phyloP scores from a whole-genome alignment of 1,139 yeast species.

The Waltiozyma sp. region DNA sequence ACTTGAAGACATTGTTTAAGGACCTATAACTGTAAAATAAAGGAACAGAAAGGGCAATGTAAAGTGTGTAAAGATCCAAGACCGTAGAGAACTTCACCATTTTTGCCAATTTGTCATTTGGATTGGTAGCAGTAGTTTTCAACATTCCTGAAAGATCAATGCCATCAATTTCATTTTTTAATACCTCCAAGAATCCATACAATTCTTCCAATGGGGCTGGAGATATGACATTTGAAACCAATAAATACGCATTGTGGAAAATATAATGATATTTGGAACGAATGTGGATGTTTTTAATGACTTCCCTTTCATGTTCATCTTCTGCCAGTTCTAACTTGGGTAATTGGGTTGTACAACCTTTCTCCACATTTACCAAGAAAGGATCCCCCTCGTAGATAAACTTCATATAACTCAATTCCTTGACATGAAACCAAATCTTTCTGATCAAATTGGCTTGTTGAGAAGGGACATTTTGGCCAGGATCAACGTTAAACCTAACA shows the following conservation, averaged over 20 bases:
- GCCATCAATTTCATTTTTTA: not conserved
- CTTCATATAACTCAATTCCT: constrained; percentile 5
- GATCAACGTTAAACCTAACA: constrained; percentile 2
- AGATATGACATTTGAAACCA: constrained; percentile 3
- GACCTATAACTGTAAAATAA: constrained; percentile 3
- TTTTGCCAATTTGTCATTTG: not conserved
- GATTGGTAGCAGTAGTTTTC: not conserved
- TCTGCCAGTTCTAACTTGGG: not conserved
- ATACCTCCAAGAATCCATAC: constrained; percentile 2
- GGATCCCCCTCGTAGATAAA: constrained; percentile 7
- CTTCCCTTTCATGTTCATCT: constrained; percentile 1
- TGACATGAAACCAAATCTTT: constrained; percentile 2
- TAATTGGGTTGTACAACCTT: constrained; percentile 3
- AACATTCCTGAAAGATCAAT: not conserved
- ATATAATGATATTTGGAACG: constrained; percentile 2
- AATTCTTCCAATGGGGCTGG: constrained; percentile 3
- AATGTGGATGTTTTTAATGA: constrained; percentile 1
- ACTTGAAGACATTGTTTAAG: constrained; percentile 1
- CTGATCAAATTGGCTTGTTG: constrained; percentile 1
- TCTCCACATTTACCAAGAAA: constrained; percentile 1
- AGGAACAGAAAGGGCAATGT: constrained; percentile 3
- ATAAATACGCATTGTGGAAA: constrained; percentile 3
- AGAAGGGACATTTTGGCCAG: not conserved
- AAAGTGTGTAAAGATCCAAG: constrained; percentile 3
- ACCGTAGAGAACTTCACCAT: constrained; percentile 4